Conservation (phyloP, 2,329 filamentous ascomycete genomes). For the Phyllosticta paracitricarpa region DNA sequence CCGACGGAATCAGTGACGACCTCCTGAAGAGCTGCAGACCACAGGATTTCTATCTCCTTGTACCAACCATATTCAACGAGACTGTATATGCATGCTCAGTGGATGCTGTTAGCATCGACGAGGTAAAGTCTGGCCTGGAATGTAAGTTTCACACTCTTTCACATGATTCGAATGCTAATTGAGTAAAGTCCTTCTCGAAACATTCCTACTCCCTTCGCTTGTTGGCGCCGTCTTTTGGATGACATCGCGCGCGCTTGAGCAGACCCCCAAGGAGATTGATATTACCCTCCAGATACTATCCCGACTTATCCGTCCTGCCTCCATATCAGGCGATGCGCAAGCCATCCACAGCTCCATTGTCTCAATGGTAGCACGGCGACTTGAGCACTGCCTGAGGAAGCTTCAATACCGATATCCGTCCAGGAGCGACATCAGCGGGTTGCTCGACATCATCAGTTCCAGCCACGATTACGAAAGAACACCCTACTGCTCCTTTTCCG, state of each 20-base stretch:
- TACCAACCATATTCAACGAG: conserved; percentile 67
- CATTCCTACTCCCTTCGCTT: conserved; percentile 69
- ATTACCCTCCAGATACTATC: conserved; percentile 63
- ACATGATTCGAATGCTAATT: neutral
- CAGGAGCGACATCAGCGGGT: conserved; percentile 58
- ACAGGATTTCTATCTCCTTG: conserved; percentile 70
- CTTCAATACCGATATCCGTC: conserved; percentile 58
- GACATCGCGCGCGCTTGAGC: conserved; percentile 57
- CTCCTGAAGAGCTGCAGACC: conserved; percentile 73
- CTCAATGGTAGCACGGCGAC: conserved; percentile 57
- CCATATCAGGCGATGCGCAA: conserved; percentile 61
- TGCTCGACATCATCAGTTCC: conserved; percentile 55
- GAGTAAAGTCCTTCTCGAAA: conserved; percentile 58
- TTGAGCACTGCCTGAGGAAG: conserved; percentile 57
- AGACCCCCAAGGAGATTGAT: conserved; percentile 53
- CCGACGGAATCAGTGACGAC: conserved; percentile 66
- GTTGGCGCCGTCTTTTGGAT: conserved; percentile 65
- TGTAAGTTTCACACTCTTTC: conserved; percentile 40
- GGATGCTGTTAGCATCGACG: conserved; percentile 56
- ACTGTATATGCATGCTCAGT: conserved; percentile 61
- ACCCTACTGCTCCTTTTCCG: conserved; percentile 51
- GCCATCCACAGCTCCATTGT: conserved; percentile 62
- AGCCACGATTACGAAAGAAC: conserved; percentile 51
- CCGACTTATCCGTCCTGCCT: conserved; percentile 59
- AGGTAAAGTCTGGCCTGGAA: conserved; percentile 64